Evolutionary conservation across 2,329 filamentous ascomycete species (phyloP), one percentile per base, ranked within the genome.

Genomic region (Botrytis porri): DNA sequence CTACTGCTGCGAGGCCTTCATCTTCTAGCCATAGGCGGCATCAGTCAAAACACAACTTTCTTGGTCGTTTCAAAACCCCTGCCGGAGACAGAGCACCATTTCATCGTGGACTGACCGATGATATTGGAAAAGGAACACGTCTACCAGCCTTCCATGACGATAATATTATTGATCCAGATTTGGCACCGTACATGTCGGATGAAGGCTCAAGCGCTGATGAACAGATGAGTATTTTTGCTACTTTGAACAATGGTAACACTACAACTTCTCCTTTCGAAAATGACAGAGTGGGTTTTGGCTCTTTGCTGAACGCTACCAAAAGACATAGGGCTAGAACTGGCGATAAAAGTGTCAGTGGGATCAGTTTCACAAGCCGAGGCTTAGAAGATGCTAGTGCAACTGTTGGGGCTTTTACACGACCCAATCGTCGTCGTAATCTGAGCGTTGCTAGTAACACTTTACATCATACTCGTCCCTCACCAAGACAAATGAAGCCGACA

Each of bases 131-230:
- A 75, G 91, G 90, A 75, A 84, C 89, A 12, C 89, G 90, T 60
- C 87, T 97, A 51, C 92, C 95, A 25, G 94, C 94, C n/a, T 98
- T 99, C 78, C 96, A 99, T 81, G 94, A 96, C 80, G 96, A 99
- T 84, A 98, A 96, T 80, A 97, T 99, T 77, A 98, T 99, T 77
- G 96, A 99, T 80, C 96, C 96, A 1, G 96, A 99, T 79, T 85
- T 99, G 71, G 95, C 95, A 8, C 93, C 94, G 48, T 99, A 97
- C 82, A 92, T 99, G 86, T 99, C 96, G 10, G 96, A 99, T 80
- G 91, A 93, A 77, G 94, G 93, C 65, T 97, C 95, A 2, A 98
- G 94, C 78, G 95, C 93, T 54, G 95, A 97, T 78, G 95, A 99
- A 76, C 93, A 97, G 78, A 91, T 95, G 83, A 95, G 92, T 79